Evolutionary conservation across 345 rosid genomes (phyloP).

Genomic region (Populus deltoides): DNA sequence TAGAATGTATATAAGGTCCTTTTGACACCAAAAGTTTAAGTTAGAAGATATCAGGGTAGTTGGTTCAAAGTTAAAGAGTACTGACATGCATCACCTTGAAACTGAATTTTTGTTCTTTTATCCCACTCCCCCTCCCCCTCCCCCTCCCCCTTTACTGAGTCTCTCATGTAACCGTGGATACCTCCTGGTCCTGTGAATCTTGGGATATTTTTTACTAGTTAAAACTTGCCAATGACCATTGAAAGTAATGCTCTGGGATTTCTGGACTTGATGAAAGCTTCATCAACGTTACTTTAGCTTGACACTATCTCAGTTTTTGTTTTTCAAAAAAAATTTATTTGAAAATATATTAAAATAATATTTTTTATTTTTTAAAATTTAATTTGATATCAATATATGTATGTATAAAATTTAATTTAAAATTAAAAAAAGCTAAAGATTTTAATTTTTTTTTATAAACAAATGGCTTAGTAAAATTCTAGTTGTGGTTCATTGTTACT

Average conservation of each 20-base stretch:
- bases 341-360: no score
- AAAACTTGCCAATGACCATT: neutral
- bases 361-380: no score
- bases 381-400: no score
- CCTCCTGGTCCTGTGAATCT: neutral
- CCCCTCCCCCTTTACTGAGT: neutral
- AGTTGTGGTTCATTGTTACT: no score
- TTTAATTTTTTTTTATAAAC: no score
- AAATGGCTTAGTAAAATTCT: no score
- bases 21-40: slow-evolving; percentile 3
- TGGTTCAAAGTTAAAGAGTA: neutral
- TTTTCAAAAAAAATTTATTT: no score
- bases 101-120: neutral
- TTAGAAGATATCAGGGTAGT: slow-evolving; percentile 1
- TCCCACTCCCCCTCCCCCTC: neutral
- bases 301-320: neutral
- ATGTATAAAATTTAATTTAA: no score
- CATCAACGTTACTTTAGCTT: neutral
- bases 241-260: neutral
- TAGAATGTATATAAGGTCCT: slow-evolving; percentile 6
- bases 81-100: neutral
- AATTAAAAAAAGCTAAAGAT: no score
- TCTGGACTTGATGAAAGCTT: neutral
- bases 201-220: neutral
- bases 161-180: neutral